Base-by-base conservation (phyloP, 305 asterid genomes). In the Rubia tinctorum region DNA sequence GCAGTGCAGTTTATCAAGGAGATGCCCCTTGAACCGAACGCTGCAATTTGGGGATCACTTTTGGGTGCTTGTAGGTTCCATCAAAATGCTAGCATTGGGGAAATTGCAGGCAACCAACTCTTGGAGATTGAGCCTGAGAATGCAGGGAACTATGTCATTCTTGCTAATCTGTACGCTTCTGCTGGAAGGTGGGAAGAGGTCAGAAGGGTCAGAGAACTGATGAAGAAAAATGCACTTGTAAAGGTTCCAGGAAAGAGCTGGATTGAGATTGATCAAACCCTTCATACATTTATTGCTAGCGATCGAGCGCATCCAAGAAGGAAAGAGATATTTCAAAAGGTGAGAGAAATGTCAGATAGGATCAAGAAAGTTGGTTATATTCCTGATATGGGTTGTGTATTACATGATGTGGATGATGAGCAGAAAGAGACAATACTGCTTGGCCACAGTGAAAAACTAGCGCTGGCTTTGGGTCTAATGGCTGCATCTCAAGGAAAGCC, bases 191-290 rank as follows among this genome's bases (percentile, higher is more conserved):
- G 97, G 97, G 88, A 88, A 40, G 96, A 90, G 45, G 94, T 85
- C 39, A 80, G 80, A 79, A 86, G 75, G 72, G 76, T 88, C 79
- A 84, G 98, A 73, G 85, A 82, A 83, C 22, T 86, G 88, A 86
- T 88, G 94, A 77, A 79, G 73, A 87, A 80, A 74, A 86, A 73
- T 59, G 81, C 81, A 0, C 73, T 84, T 77, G 49, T 67, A 78
- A 94, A 90, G 80, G 92, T 88, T 77, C 87, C 97, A 1, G 98
- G 97, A 69, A 91, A 77, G 82, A 90, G 98, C 80, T 88, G 97
- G 96, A 84, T 89, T 34, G 84, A 87, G 73, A 58, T 80, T 15
- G 88, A 81, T 13, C 82, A 37, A 66, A 83, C 82, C 53, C 76
- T 84, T n/a, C 85, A 85, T 42, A 80, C 84, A 5, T 84, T 85